Evolutionary conservation across 768 basidiomycete genomes (phyloP).

Genomic region (Boletus sp.): DNA sequence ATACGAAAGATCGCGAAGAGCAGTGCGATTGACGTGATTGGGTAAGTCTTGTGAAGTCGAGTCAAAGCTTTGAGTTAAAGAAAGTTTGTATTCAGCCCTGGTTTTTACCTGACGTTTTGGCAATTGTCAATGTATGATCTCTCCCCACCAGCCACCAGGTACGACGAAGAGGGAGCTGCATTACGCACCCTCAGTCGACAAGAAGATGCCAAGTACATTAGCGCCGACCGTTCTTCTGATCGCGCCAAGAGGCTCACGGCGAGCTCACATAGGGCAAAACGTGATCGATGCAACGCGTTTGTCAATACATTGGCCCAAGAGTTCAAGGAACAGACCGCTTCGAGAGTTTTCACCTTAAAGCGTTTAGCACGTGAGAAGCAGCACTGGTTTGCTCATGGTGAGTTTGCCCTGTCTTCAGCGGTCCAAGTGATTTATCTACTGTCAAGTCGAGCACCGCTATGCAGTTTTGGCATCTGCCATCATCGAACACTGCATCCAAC

Average conservation of each 20-base stretch:
- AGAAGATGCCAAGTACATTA: conserved; percentile 59
- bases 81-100: conserved; percentile 52
- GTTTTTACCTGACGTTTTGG: conserved; percentile 97
- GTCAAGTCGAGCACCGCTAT: conserved; percentile 35
- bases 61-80: conserved; percentile 3
- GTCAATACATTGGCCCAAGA: conserved; percentile 61
- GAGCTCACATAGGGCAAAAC: conserved; percentile 52
- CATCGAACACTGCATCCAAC: conserved; percentile 90
- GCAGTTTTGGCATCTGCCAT: conserved; percentile 54
- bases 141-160: conserved; percentile 67
- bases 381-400: conserved; percentile 78
- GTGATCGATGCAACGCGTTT: conserved; percentile 65
- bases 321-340: conserved; percentile 70
- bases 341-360: conserved; percentile 71
- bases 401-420: not conserved
- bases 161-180: conserved; percentile 71
- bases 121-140: conserved; percentile 91
- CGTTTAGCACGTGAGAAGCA: conserved; percentile 73
- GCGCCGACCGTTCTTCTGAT: conserved; percentile 72
- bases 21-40: conserved; percentile 61
- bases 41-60: conserved; percentile 45
- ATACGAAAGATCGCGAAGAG: conserved; percentile 69
- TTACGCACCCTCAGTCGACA: conserved; percentile 61
- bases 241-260: conserved; percentile 57
- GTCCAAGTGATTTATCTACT: conserved; percentile 6